Conservation (phyloP, 2,329 filamentous ascomycete genomes). For the Nigrospora osmanthi region DNA sequence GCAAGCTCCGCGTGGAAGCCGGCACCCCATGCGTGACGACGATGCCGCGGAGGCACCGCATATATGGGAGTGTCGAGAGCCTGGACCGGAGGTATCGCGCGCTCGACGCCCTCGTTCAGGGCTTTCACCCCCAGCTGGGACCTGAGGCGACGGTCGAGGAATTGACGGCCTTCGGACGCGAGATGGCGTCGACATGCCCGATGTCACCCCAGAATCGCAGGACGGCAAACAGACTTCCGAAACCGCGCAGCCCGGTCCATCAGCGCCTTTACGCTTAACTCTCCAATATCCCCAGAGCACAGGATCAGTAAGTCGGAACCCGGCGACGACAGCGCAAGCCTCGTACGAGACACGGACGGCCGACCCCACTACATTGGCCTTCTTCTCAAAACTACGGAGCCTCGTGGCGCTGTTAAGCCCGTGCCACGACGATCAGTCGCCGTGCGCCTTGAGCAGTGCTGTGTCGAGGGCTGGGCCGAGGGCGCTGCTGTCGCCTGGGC, state of each 20-base stretch:
- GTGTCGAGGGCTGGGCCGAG: too few relatives aligned
- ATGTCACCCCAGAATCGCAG: slow-evolving; percentile 8
- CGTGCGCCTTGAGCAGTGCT: too few relatives aligned
- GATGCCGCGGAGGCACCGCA: slow-evolving; percentile 32
- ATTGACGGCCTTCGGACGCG: slow-evolving; percentile 28
- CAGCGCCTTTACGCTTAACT: not conserved
- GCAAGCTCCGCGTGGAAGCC: slow-evolving; percentile 28
- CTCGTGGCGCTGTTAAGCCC: too few relatives aligned
- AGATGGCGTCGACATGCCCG: slow-evolving; percentile 28
- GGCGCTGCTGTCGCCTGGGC: too few relatives aligned
- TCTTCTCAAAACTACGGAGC: slow-evolving; percentile 12
- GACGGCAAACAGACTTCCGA: not conserved
- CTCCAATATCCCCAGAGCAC: not conserved
- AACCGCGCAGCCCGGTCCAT: not conserved
- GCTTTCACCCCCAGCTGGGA: slow-evolving; percentile 29
- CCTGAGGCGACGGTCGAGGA: slow-evolving; percentile 25
- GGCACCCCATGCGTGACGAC: slow-evolving; percentile 31
- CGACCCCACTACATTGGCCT: slow-evolving; percentile 14
- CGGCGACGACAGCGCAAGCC: slow-evolving; percentile 4
- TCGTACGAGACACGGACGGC: slow-evolving; percentile 12
- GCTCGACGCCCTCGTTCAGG: slow-evolving; percentile 31
- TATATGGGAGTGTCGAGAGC: slow-evolving; percentile 37
- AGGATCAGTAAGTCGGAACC: not conserved
- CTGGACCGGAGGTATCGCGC: slow-evolving; percentile 32
- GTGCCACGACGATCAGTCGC: too few relatives aligned